Conservation (phyloP, 2,329 filamentous ascomycete genomes). For the Fusarium abutilonis region DNA sequence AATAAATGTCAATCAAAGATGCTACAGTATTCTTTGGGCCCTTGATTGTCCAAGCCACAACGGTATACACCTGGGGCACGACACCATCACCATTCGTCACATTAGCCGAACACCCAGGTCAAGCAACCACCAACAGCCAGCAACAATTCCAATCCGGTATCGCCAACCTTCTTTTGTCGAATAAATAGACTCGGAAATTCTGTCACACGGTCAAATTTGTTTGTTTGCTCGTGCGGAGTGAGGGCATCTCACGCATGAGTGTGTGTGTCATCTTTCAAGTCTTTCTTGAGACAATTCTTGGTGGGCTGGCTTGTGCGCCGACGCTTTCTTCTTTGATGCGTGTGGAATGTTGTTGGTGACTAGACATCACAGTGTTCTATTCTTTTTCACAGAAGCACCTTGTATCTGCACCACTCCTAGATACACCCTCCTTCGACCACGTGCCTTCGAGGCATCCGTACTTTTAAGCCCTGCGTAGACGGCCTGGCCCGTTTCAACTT, state of each 20-base stretch:
- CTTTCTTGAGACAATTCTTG: slow-evolving; percentile 14
- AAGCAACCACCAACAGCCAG: slow-evolving; percentile 22
- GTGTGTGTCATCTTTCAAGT: background rate
- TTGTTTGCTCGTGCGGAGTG: slow-evolving; percentile 6
- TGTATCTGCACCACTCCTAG: slow-evolving; percentile 6
- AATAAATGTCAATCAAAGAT: background rate
- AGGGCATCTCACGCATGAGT: background rate
- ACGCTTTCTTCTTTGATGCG: background rate
- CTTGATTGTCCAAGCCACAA: slow-evolving; percentile 25
- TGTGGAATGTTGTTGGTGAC: background rate
- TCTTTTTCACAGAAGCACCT: background rate
- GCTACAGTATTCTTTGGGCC: background rate
- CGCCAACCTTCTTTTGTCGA: slow-evolving; percentile 5
- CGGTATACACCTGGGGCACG: slow-evolving; percentile 25
- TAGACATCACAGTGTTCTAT: background rate
- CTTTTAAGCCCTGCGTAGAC: slow-evolving; percentile 29
- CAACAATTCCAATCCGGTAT: slow-evolving; percentile 15
- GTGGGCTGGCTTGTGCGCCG: slow-evolving; percentile 4
- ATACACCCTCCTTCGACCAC: slow-evolving; percentile 7
- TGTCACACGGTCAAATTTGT: slow-evolving; percentile 9
- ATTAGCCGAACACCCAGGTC: slow-evolving; percentile 28
- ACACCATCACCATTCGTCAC: slow-evolving; percentile 31
- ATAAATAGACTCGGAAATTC: slow-evolving; percentile 3
- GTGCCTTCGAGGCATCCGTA: slow-evolving; percentile 13
- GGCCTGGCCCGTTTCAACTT: slow-evolving; percentile 11